These are phyloP conservation scores for Didymella exigua DNA, from an alignment of 2,329 filamentous ascomycete species.

Conservation along the genomic window DNA sequence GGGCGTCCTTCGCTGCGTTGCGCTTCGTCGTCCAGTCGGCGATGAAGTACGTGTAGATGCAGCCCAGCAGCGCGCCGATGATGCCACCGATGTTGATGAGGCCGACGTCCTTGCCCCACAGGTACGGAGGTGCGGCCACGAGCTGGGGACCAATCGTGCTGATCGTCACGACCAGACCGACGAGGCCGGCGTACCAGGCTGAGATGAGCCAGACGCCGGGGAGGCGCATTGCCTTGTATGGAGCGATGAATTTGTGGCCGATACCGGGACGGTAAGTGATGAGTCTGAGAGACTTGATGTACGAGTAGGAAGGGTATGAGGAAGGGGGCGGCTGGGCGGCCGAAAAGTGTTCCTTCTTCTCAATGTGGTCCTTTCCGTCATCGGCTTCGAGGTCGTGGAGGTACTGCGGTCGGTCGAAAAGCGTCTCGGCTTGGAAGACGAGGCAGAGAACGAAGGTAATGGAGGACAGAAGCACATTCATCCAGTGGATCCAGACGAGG, in stretches of 20 bases:
- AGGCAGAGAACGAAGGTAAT: constrained; percentile 42
- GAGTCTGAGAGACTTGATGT: constrained; percentile 45
- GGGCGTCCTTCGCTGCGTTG: constrained; percentile 41
- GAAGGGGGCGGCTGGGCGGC: constrained; percentile 12
- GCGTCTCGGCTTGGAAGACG: constrained; percentile 49
- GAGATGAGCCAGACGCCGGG: constrained; percentile 53
- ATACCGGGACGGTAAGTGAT: constrained; percentile 45
- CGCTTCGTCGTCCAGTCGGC: constrained; percentile 48
- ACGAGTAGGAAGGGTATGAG: constrained; percentile 39
- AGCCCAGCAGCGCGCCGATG: constrained; percentile 46
- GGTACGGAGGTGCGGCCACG: constrained; percentile 48
- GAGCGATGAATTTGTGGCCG: constrained; percentile 43
- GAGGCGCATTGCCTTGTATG: constrained; percentile 46
- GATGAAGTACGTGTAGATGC: constrained; percentile 45
- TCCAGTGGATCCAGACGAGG: constrained; percentile 51
- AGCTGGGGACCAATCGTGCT: constrained; percentile 48
- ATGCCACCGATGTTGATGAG: constrained; percentile 49
- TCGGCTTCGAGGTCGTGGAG: constrained; percentile 21
- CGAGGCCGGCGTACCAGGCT: constrained; percentile 51
- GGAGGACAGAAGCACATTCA: constrained; percentile 46
- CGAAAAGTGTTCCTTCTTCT: constrained; percentile 26
- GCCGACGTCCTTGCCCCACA: constrained; percentile 50
- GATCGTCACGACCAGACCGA: constrained; percentile 50
- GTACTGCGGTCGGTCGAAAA: constrained; percentile 43
- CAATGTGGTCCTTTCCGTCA: constrained; percentile 20